phyloP scores from a whole-genome alignment of 352 stramenopile genomes.

The Pythium pyrilobum region DNA sequence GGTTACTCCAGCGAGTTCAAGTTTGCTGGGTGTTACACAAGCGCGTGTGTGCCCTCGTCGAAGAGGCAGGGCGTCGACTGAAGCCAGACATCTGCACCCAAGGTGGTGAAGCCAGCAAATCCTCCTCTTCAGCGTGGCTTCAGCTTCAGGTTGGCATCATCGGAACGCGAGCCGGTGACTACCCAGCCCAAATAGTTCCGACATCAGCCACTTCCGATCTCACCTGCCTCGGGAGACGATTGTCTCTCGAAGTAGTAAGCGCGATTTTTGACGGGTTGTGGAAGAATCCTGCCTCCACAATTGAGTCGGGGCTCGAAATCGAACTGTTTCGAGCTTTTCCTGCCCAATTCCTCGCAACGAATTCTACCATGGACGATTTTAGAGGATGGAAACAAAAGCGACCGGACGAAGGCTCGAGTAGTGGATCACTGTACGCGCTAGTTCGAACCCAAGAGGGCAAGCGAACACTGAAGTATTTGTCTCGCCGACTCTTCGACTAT shows the following conservation, averaged over 20 bases:
- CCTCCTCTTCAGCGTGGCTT: background rate
- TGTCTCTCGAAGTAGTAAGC: conserved; percentile 41
- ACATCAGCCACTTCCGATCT: background rate
- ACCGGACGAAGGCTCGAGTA: too few species aligned
- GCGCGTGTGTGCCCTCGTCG: conserved; percentile 33
- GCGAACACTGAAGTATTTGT: conserved; percentile 46
- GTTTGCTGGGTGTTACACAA: conserved; percentile 42
- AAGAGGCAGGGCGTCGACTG: conserved; percentile 20
- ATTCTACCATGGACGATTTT: too few species aligned
- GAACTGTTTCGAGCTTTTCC: conserved; percentile 41
- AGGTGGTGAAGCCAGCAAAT: too few species aligned
- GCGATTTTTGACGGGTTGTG: conserved; percentile 43
- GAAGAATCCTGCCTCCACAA: conserved; percentile 21
- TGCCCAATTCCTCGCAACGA: too few species aligned
- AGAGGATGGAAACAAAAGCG: too few species aligned
- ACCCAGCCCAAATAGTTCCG: background rate
- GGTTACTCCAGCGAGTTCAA: conserved; percentile 25
- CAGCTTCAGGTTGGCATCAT: conserved; percentile 15
- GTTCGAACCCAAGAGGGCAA: conserved; percentile 37
- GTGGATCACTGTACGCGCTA: conserved; percentile 14
- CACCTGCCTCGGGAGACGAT: background rate
- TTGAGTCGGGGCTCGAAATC: conserved; percentile 44
- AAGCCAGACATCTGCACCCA: background rate
- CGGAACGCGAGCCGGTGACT: background rate
- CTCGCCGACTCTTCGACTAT: conserved; percentile 17